Conservation (phyloP, 768 basidiomycete species). For the Phylloporus arenicola region DNA sequence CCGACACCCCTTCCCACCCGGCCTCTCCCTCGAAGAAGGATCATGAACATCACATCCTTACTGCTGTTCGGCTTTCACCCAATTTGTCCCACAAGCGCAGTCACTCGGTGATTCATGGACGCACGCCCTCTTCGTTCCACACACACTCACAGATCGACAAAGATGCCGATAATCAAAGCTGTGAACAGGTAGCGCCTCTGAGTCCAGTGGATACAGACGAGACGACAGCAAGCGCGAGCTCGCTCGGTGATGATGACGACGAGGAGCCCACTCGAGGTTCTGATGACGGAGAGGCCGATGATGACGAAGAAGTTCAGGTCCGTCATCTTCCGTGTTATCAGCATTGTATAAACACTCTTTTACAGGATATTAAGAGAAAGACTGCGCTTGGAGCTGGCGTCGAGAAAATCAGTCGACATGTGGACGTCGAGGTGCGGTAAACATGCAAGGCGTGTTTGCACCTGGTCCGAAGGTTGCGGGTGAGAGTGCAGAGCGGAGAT, state of each 20-base stretch:
- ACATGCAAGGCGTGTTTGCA: background rate
- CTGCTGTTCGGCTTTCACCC: constrained; percentile 24
- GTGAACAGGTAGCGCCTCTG: background rate
- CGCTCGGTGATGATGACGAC: constrained; percentile 12
- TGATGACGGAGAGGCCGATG: constrained; percentile 15
- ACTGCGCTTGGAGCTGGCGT: constrained; percentile 33
- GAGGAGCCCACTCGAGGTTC: constrained; percentile 4
- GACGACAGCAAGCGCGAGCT: constrained; percentile 4
- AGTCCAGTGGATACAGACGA: constrained; percentile 12
- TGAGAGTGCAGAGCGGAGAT: constrained; percentile 7
- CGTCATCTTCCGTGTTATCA: background rate
- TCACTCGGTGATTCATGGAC: background rate
- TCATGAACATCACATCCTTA: constrained; percentile 18
- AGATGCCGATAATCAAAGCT: background rate
- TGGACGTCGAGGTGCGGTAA: constrained; percentile 18
- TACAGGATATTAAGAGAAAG: constrained; percentile 25
- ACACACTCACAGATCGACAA: constrained; percentile 7
- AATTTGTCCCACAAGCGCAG: constrained; percentile 5
- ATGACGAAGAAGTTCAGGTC: constrained; percentile 20
- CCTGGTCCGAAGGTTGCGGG: background rate
- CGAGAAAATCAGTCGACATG: constrained; percentile 34
- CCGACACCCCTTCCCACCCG: background rate
- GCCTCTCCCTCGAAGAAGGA: constrained; percentile 11
- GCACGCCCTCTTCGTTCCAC: background rate
- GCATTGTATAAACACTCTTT: constrained; percentile 4